These are phyloP conservation scores for Oenanthe javanica DNA, from an alignment of 140 eudicot species.

Conservation along the genomic window DNA sequence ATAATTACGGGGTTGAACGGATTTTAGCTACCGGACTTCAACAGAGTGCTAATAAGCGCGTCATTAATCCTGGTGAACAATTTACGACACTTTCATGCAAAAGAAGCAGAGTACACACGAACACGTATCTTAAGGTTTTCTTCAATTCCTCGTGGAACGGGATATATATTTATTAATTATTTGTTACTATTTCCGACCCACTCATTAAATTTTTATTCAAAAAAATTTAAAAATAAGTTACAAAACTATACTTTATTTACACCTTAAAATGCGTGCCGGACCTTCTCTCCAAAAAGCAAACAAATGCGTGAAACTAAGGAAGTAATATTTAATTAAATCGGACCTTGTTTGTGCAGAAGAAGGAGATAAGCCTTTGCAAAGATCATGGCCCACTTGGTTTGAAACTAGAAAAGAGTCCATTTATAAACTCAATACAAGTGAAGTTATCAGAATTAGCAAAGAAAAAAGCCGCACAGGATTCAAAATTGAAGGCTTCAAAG, in stretches of 20 bases:
- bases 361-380: slow-evolving; percentile 7
- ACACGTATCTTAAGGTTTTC: background rate
- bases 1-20: background rate
- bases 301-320: too few species aligned
- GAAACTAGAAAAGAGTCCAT: slow-evolving; percentile 35
- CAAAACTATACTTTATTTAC: too few species aligned
- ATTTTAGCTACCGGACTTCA: background rate
- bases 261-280: too few species aligned
- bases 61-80: background rate
- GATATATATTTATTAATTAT: too few species aligned
- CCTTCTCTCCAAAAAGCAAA: too few species aligned
- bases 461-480: too few species aligned
- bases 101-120: background rate
- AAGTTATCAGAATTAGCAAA: slow-evolving; percentile 23
- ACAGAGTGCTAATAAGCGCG: background rate
- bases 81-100: background rate
- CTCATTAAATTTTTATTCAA: too few species aligned
- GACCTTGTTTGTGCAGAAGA: slow-evolving; percentile 20
- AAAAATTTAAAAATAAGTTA: too few species aligned
- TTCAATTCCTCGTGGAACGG: too few species aligned
- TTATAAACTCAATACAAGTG: slow-evolving; percentile 29
- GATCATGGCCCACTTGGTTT: slow-evolving; percentile 48
- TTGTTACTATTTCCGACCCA: too few species aligned
- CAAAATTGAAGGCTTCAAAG: slow-evolving; percentile 45
- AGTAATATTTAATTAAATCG: too few species aligned